phyloP scores from a whole-genome alignment of 345 rosid genomes.

The Hevea brasiliensis region DNA sequence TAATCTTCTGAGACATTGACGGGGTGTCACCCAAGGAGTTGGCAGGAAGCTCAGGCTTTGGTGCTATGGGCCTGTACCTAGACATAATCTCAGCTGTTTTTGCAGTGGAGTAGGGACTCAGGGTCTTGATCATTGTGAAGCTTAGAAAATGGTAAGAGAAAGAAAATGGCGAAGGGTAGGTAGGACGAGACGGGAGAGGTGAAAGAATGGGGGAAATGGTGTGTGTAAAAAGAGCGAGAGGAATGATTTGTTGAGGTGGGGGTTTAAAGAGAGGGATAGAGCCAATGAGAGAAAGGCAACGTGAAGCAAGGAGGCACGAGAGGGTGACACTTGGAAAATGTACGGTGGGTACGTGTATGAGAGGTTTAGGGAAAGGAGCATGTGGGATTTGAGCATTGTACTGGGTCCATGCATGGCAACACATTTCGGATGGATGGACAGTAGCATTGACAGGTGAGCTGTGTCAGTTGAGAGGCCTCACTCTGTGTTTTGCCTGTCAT shows the following conservation, averaged over 20 bases:
- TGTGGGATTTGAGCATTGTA: constrained; percentile 41
- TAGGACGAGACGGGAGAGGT: neutral
- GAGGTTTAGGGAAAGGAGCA: constrained; percentile 44
- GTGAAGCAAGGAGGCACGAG: constrained; percentile 37
- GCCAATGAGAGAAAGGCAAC: constrained; percentile 56
- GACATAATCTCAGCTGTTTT: constrained; percentile 96
- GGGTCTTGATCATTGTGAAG: constrained; percentile 63
- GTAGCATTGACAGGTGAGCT: constrained; percentile 1
- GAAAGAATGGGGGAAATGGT: neutral
- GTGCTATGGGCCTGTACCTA: constrained; percentile 88
- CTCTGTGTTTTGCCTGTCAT: neutral
- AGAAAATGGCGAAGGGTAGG: neutral
- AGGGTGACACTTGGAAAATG: constrained; percentile 50
- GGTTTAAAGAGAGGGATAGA: constrained; percentile 9
- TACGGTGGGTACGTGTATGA: constrained; percentile 75
- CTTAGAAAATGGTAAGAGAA: too few relatives aligned
- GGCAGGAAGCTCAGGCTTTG: constrained; percentile 58
- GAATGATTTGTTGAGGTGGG: constrained; percentile 9
- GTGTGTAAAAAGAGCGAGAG: neutral
- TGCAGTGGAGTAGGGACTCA: constrained; percentile 45
- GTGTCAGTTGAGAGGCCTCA: neutral
- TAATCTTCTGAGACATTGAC: constrained; percentile 62
- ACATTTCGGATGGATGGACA: constrained; percentile 24
- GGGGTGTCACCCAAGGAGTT: constrained; percentile 34
- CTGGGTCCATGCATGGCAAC: constrained; percentile 56